These are phyloP conservation scores for Candolleomyces aberdarensis DNA, from an alignment of 768 basidiomycete species.

Conservation along the genomic window DNA sequence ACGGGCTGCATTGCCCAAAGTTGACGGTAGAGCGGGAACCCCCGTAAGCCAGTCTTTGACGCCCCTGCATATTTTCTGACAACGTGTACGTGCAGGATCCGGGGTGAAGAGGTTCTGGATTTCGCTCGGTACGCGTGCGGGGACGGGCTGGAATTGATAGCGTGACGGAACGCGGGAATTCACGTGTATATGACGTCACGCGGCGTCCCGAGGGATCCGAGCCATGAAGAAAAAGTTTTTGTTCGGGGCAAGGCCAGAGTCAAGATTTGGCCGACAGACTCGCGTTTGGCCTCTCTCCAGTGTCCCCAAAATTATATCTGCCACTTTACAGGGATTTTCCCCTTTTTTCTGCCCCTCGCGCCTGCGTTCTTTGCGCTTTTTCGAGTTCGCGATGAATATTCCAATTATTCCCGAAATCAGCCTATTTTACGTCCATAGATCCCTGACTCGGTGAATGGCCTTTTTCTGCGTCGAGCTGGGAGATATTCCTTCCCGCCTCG, in stretches of 20 bases:
- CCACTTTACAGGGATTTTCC: constrained; percentile 7
- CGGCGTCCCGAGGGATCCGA: constrained; percentile 36
- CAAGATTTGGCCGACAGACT: not conserved
- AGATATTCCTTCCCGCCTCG: constrained; percentile 10
- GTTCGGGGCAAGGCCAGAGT: constrained; percentile 23
- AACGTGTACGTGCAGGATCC: constrained; percentile 29
- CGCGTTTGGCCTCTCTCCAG: constrained; percentile 14
- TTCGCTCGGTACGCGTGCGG: constrained; percentile 54
- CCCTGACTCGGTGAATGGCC: constrained; percentile 57
- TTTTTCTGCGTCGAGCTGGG: constrained; percentile 15
- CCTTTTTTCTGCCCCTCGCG: not conserved
- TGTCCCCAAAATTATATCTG: constrained; percentile 12
- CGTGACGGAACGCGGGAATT: not conserved
- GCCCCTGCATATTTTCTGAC: constrained; percentile 17
- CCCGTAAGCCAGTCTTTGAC: constrained; percentile 39
- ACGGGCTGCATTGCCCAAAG: constrained; percentile 49
- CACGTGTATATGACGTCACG: constrained; percentile 23
- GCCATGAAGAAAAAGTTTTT: constrained; percentile 45
- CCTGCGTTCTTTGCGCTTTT: not conserved
- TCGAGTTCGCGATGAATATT: constrained; percentile 1
- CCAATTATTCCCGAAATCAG: constrained; percentile 20
- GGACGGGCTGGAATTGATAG: constrained; percentile 47
- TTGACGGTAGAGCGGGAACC: constrained; percentile 30
- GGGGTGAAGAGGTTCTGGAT: constrained; percentile 47
- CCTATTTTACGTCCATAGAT: constrained; percentile 24